Evolutionary conservation across 1,284 basidiomycete genomes (phyloP), one percentile per base, ranked within the genome.

Genomic region (Macrocybe sp.): DNA sequence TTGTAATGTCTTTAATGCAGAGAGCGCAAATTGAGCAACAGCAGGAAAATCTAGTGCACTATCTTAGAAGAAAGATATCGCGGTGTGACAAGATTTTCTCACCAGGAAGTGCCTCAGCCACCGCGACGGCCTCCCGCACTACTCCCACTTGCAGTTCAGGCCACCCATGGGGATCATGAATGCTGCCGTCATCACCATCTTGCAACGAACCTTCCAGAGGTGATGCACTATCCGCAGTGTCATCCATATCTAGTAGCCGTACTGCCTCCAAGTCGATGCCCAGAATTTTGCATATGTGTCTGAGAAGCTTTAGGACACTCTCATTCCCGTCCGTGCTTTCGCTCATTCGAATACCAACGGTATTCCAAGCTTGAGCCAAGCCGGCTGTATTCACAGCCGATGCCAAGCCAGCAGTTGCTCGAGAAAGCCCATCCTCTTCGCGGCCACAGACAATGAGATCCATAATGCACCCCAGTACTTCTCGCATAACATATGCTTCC

Each of bases 61-160:
- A 22, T 22, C 22, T 22, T 22, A 22, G 22, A 22, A 22, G 2
- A 22, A 22, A 22, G 22, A 22, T 22, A 22, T 2, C 4, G 22
- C 22, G 4, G 22, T 22, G 22, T 22, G 22, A 22, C 22, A 22
- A 34, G 12, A 48, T 40, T 12, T 6, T 70, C 76, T 50, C 55
- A 89, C 94, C 92, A 49, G 92, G 90, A n/a, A 98, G 69, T 11
- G 90, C 81, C 65, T 98, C 93, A 3, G 92, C 89, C 7, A 97
- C 83, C 0, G 87, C 83, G 32, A 97, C 85, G 0, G 92, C 90
- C 61, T 98, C 95, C 41, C 93, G 82, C 34, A 98, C 76, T 31
- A 96, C 82, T 31, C 91, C 91, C 31, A 96, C 79, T 67, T 97
- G 95, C 41, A 98, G 73, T 60, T 94, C 90, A 1, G 91, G 85